Base-by-base conservation (phyloP, 1,284 basidiomycete species). In the Tilletiaria anomala region DNA sequence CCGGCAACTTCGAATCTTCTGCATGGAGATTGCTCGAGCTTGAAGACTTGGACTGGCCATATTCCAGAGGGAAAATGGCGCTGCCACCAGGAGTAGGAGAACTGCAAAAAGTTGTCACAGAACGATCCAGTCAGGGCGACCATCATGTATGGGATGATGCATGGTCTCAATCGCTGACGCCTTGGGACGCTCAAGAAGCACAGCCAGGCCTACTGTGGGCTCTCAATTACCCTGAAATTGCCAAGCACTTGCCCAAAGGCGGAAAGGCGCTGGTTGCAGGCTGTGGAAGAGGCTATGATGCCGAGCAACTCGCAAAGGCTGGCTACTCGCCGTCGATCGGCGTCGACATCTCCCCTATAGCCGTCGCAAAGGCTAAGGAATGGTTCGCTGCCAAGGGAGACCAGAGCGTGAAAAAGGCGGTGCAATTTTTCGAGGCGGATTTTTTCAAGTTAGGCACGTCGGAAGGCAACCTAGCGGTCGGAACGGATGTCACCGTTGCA, bases 201-300 rank as follows among this genome's bases (percentile, higher is more conserved):
- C 55, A 58, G 17, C 48, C 51, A 6, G 53, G 53, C 16, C 47
- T 58, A 8, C 36, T 53, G 3, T 45, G 47, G 33, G 33, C 51
- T 10, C 42, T 58, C 14, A 19, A 37, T 11, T 23, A 32, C 4
- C 22, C 26, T 5, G 16, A 17, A 6, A 11, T 33, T 16, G 11
- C 10, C 11, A 12, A 5, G 6, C 22, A 12, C 6, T 14, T 39
- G 24, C 38, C 38, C 24, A 32, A 31, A 8, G 6, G n/a, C 11
- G 38, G 29, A 8, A 24, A 31, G 6, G 42, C 37, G 3, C 36
- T 43, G 10, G 32, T 43, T 5, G 26, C 36, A 3, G 42, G 42
- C 4, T 33, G 29, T 16, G 42, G 42, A 14, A 32, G 31, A 14
- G 42, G 42, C 10, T 43, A 43, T 23, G 42, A 43, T 34, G 15